These are phyloP conservation scores for Helenozyma baotianmanensis DNA, from an alignment of 805 yeast species.

Conservation along the genomic window DNA sequence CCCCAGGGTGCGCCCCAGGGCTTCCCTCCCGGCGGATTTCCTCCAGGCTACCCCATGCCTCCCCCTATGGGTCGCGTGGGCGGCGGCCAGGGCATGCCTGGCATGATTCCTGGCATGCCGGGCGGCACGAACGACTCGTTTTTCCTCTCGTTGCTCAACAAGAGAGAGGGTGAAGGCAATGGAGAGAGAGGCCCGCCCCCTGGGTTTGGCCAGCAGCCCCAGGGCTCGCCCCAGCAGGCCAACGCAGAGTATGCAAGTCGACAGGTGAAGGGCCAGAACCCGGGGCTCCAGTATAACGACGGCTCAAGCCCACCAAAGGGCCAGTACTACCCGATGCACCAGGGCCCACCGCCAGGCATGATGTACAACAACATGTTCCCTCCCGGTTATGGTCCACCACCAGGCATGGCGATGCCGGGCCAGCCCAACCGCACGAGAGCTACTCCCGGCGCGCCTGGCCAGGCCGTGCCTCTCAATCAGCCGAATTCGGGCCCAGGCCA, in stretches of 20 bases:
- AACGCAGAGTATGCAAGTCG: constrained; percentile 2
- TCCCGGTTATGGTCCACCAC: constrained; percentile 22
- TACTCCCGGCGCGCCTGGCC: too few species aligned
- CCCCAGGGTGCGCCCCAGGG: background rate
- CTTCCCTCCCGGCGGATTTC: background rate
- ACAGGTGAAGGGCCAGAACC: constrained; percentile 2
- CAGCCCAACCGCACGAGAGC: too few species aligned
- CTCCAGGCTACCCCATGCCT: constrained; percentile 4
- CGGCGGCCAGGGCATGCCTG: constrained; percentile 1
- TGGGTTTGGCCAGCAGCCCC: background rate
- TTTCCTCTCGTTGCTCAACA: constrained; percentile 44
- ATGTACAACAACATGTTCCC: constrained; percentile 35
- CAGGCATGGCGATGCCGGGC: constrained; percentile 10
- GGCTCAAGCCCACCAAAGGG: background rate
- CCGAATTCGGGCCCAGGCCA: too few species aligned
- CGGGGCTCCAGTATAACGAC: background rate
- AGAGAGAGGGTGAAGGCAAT: constrained; percentile 16
- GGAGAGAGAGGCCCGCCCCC: background rate
- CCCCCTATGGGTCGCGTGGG: background rate
- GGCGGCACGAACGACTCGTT: constrained; percentile 35
- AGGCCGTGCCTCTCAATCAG: too few species aligned
- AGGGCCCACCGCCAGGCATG: constrained; percentile 14
- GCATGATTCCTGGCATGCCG: constrained; percentile 1
- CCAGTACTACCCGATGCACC: background rate
- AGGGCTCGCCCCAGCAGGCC: background rate